These are phyloP conservation scores for Neospermospora avenae DNA, from an alignment of 2,329 filamentous ascomycete species.

Conservation along the genomic window DNA sequence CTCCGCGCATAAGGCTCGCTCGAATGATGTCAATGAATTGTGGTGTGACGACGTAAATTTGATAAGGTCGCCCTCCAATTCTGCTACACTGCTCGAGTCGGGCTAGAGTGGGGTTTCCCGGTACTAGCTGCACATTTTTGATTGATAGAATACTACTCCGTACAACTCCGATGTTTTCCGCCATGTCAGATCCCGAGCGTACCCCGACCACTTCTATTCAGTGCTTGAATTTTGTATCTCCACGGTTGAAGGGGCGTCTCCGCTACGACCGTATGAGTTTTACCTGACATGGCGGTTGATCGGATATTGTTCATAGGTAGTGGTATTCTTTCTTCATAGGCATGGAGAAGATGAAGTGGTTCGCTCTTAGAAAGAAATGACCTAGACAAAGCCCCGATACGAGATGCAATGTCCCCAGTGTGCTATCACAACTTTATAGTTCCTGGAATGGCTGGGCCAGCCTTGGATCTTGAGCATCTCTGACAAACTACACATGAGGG, in stretches of 20 bases:
- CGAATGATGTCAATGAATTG: constrained; percentile 17
- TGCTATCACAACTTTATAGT: too few relatives aligned
- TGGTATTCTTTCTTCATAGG: background rate
- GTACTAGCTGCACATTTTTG: too few relatives aligned
- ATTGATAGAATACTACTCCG: too few relatives aligned
- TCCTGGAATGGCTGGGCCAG: too few relatives aligned
- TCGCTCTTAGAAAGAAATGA: too few relatives aligned
- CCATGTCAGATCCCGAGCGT: constrained; percentile 11
- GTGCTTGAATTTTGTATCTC: background rate
- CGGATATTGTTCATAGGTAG: background rate
- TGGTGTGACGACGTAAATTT: constrained; percentile 8
- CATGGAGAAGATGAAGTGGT: too few relatives aligned
- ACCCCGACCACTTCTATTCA: constrained; percentile 15
- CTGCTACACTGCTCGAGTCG: background rate
- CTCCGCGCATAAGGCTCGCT: constrained; percentile 10
- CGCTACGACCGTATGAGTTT: background rate
- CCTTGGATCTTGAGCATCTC: too few relatives aligned
- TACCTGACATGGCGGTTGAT: constrained; percentile 1
- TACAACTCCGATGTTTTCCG: background rate
- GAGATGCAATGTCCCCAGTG: too few relatives aligned
- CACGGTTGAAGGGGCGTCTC: background rate
- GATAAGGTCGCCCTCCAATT: background rate
- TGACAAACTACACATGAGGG: too few relatives aligned
- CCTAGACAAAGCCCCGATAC: too few relatives aligned
- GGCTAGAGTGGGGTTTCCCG: too few relatives aligned